A percentile compares a stretch with the other conserved stretches of the same genome.
Conservation (phyloP, 495 filamentous ascomycete species). For the Xylaria flabelliformis region DNA sequence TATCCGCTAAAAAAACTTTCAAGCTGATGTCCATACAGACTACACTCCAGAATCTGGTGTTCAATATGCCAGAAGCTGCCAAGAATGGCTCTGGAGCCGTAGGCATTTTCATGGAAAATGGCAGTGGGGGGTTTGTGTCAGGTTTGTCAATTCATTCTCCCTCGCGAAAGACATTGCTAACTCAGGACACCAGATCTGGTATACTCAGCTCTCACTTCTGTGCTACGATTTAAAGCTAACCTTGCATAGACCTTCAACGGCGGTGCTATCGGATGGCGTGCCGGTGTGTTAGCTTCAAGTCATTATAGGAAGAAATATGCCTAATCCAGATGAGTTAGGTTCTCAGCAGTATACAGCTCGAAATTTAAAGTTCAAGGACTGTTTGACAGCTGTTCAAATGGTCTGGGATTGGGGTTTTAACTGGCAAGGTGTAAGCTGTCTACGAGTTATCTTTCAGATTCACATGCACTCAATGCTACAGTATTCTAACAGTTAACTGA, state of each 20-base stretch:
- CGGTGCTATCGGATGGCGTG: conserved; percentile 33
- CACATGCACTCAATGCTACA: too few relatives aligned
- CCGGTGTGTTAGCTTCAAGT: conserved; percentile 36
- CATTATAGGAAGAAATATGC: too few relatives aligned
- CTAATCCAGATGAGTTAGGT: too few relatives aligned
- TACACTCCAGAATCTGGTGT: conserved; percentile 55
- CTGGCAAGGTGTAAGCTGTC: conserved; percentile 38
- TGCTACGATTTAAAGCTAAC: too few relatives aligned
- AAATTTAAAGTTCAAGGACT: conserved; percentile 56
- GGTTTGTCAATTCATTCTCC: background rate
- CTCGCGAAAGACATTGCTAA: too few relatives aligned
- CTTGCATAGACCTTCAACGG: conserved; percentile 15
- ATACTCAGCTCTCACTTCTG: too few relatives aligned
- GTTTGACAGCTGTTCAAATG: conserved; percentile 56
- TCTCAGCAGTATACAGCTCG: conserved; percentile 62
- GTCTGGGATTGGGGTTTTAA: conserved; percentile 66
- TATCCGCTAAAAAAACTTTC: too few relatives aligned
- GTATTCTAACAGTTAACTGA: too few relatives aligned
- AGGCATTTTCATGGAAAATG: conserved; percentile 55
- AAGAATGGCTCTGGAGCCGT: conserved; percentile 42
- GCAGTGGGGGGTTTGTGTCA: conserved; percentile 42
- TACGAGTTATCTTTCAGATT: too few relatives aligned
- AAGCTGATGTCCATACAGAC: conserved; percentile 25
- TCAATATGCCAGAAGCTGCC: conserved; percentile 48
- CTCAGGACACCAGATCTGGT: too few relatives aligned